Conservation (phyloP, 2,329 filamentous ascomycete species). For the Ceratocystis cubensis region DNA sequence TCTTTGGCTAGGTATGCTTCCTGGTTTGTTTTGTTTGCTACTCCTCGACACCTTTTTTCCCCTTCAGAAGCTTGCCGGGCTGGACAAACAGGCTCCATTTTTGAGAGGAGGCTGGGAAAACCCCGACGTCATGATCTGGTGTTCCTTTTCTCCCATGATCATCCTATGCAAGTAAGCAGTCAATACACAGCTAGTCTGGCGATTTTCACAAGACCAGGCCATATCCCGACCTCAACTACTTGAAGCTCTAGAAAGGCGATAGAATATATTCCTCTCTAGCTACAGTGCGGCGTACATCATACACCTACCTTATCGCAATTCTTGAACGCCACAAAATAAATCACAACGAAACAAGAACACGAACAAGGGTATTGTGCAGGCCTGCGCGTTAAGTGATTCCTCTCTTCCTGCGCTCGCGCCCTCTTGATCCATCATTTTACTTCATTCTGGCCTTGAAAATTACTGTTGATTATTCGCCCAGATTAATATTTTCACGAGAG, state of each 20-base stretch:
- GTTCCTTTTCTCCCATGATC: conserved; percentile 12
- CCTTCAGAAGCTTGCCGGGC: conserved; percentile 14
- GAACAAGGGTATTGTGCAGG: conserved; percentile 1
- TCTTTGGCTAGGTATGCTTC: conserved; percentile 5
- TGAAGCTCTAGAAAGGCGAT: neutral
- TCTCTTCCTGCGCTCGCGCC: conserved; percentile 6
- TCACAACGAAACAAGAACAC: conserved; percentile 14
- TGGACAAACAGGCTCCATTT: conserved; percentile 12
- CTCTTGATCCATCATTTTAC: neutral
- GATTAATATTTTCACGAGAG: neutral
- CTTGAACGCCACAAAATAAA: neutral
- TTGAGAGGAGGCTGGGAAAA: conserved; percentile 12
- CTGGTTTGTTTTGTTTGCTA: conserved; percentile 9
- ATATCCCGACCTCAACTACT: neutral
- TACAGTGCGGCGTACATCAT: neutral
- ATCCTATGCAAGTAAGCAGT: neutral
- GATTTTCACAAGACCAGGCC: neutral
- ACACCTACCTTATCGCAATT: neutral
- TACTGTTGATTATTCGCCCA: neutral
- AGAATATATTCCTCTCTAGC: neutral
- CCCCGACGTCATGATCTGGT: conserved; percentile 10
- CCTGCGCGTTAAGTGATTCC: conserved; percentile 21
- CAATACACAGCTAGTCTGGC: neutral
- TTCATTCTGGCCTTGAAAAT: neutral
- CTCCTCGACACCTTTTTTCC: conserved; percentile 5